Base-by-base conservation (phyloP, 2,329 filamentous ascomycete genomes). In the Hortaea sp. region DNA sequence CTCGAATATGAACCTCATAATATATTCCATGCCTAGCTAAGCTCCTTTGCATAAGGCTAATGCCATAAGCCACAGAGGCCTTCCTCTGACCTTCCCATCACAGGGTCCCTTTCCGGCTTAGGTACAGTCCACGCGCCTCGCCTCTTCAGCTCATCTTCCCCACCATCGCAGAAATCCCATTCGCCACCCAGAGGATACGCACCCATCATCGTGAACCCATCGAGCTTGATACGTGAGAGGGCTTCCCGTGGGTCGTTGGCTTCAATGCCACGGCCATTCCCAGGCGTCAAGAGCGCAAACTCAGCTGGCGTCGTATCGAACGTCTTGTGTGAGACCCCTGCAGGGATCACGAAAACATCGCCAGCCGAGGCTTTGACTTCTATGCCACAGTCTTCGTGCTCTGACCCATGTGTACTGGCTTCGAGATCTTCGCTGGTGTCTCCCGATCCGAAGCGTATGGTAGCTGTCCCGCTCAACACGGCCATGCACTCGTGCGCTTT, bases 281-380 rank as follows among this genome's bases (percentile, higher is more conserved):
- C 70, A 0, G 74, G 73, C 31, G 69, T 69, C 44, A 75, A 49
- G 20, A 75, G 61, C 29, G 49, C 53, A 47, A 75, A 68, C 4
- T 58, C 56, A 0, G 58, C 62, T 0, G 73, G 71, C 6, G 44
- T 55, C 0, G 73, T 64, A 30, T 72, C 53, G 50, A 69, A 69
- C 0, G 74, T 77, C 61, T 78, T 79, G 53, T 79, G 76, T 7
- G 74, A 69, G 1, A 75, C 67, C 0, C 77, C 76, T 0, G 75
- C 74, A 0, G 78, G 78, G 2, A 81, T 65, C 11, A 81, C 62
- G 49, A 81, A 80, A 0, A 79, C 75, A 52, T 81, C 78, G 1
- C 78, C 78, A 0, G 69, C 62, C 1, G 64, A 51, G 0, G 73
- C 77, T 3, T 68, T 48, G 0, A 80, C 44, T 41, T 73, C 66